Evolutionary conservation across 805 yeast species (phyloP).

Genomic region (Saturnispora diversa): DNA sequence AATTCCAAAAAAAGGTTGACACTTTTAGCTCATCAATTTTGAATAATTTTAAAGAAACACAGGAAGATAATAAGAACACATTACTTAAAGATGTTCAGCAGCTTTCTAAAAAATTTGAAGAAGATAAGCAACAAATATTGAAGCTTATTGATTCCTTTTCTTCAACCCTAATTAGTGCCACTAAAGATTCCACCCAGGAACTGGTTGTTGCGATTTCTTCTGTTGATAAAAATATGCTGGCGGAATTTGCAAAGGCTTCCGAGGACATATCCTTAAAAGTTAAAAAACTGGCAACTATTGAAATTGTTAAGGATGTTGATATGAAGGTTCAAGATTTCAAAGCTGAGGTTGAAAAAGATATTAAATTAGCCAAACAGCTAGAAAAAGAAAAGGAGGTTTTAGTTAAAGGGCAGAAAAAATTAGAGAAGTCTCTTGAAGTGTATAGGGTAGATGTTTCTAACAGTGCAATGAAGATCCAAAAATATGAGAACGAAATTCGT

Average conservation of each 20-base stretch:
- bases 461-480: too few species aligned
- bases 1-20: not conserved
- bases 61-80: not conserved
- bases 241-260: not conserved
- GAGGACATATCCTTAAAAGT: not conserved
- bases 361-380: not conserved
- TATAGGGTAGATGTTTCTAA: too few species aligned
- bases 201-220: constrained; percentile 3
- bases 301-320: not conserved
- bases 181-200: constrained; percentile 4
- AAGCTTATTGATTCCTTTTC: not conserved
- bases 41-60: not conserved
- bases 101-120: too few species aligned
- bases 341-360: not conserved
- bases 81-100: too few species aligned
- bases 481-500: constrained; percentile 3
- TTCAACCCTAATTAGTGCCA: not conserved
- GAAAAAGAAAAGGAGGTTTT: not conserved
- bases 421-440: not conserved
- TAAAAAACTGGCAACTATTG: not conserved
- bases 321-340: not conserved
- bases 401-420: not conserved
- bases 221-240: constrained; percentile 5
- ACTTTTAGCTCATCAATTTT: not conserved
- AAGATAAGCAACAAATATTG: not conserved